These are phyloP conservation scores for Corylus avellana DNA, from an alignment of 306 rosid genomes.

Conservation along the genomic window DNA sequence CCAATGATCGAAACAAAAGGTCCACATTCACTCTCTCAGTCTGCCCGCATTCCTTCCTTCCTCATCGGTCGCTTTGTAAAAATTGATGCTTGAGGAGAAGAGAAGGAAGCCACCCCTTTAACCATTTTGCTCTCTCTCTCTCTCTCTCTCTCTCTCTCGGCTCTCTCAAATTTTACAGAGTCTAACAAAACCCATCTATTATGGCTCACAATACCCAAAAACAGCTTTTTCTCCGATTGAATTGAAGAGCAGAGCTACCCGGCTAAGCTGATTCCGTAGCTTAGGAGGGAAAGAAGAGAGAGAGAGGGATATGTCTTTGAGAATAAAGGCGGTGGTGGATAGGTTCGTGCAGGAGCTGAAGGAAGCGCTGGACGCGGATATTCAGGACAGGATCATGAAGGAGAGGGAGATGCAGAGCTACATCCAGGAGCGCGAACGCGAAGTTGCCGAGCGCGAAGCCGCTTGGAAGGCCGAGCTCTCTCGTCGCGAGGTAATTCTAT, in stretches of 20 bases:
- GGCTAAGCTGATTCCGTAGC: no score
- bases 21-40: not conserved
- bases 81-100: not conserved
- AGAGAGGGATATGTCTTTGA: slow-evolving; percentile 65
- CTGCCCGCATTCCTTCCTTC: not conserved
- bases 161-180: no score
- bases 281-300: not conserved
- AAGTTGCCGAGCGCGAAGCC: slow-evolving; percentile 98
- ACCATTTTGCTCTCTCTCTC: not conserved
- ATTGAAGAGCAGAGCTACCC: no score
- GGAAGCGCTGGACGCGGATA: slow-evolving; percentile 93
- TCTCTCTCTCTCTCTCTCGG: not conserved
- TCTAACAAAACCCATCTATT: no score
- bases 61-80: not conserved
- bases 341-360: slow-evolving; percentile 91
- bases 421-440: slow-evolving; percentile 95
- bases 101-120: not conserved
- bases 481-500: slow-evolving; percentile 83
- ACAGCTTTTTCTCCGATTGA: no score
- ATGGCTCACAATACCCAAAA: no score
- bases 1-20: slow-evolving; percentile 6
- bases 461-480: slow-evolving; percentile 99
- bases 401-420: slow-evolving; percentile 99
- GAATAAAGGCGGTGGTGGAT: slow-evolving; percentile 92
- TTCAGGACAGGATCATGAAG: slow-evolving; percentile 95